Evolutionary conservation across 2,329 filamentous ascomycete species (phyloP).

Genomic region (Penicillium sp.): DNA sequence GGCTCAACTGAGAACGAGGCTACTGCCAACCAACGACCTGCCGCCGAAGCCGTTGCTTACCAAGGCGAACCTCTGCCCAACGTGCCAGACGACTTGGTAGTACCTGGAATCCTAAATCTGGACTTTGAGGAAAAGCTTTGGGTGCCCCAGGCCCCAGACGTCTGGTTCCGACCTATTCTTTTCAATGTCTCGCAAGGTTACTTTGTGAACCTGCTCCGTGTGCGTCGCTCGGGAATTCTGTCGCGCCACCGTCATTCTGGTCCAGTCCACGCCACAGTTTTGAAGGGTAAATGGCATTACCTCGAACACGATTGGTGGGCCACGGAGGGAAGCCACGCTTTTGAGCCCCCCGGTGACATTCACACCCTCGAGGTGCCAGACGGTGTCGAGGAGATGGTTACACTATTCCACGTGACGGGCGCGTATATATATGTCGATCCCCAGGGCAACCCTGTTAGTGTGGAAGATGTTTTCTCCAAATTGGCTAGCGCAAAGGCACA

Average conservation of each 20-base stretch:
- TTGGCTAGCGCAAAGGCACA: slow-evolving; percentile 6
- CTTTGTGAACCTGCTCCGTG: slow-evolving; percentile 33
- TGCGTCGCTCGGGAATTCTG: slow-evolving; percentile 32
- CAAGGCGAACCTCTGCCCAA: not conserved
- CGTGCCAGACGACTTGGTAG: not conserved
- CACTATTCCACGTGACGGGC: not conserved
- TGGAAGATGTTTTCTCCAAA: slow-evolving; percentile 9
- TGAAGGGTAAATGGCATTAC: not conserved
- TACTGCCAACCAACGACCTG: too few relatives aligned
- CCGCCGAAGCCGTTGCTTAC: not conserved
- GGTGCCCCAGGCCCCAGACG: slow-evolving; percentile 32
- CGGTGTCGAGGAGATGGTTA: not conserved
- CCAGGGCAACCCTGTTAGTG: not conserved
- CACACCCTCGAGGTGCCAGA: not conserved
- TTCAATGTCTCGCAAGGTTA: slow-evolving; percentile 33
- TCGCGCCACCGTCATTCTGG: slow-evolving; percentile 31
- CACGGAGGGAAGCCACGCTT: not conserved
- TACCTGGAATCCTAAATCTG: not conserved
- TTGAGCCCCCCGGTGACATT: not conserved
- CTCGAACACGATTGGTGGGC: not conserved
- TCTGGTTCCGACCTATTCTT: slow-evolving; percentile 35
- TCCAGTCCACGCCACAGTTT: not conserved
- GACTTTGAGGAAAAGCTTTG: slow-evolving; percentile 29
- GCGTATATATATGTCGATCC: not conserved
- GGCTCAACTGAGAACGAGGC: too few relatives aligned